Percentiles rank a stretch among this genome's conserved stretches.
phyloP scores from a whole-genome alignment of 192 early-diverging fungal genomes.

The Geranomyces michiganensis region DNA sequence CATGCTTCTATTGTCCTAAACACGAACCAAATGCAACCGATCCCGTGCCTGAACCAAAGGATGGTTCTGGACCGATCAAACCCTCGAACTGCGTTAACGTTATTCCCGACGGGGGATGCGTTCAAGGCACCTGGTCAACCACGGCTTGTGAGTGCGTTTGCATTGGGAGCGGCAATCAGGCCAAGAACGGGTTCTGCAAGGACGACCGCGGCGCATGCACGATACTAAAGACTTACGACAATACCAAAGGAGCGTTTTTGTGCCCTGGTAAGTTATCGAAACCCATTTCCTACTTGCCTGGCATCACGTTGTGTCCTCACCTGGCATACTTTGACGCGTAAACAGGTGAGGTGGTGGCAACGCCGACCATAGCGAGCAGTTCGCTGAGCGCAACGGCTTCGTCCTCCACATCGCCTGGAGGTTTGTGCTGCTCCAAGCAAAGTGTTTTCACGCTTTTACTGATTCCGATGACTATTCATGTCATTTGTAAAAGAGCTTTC shows the following conservation, averaged over 20 bases:
- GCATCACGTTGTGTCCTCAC: too few species aligned
- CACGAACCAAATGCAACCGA: constrained; percentile 1
- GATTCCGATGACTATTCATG: too few species aligned
- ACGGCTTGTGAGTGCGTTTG: constrained; percentile 6
- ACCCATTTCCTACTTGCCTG: too few species aligned
- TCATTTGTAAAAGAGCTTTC: too few species aligned
- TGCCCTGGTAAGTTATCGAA: constrained; percentile 40
- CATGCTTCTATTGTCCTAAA: constrained; percentile 39
- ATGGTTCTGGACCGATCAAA: neutral
- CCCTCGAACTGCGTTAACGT: constrained; percentile 3
- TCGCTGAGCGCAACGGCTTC: too few species aligned
- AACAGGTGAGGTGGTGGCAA: too few species aligned
- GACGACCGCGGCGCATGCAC: constrained; percentile 10
- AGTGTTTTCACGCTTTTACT: too few species aligned
- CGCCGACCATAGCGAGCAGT: too few species aligned
- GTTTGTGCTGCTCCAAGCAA: too few species aligned
- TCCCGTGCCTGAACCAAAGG: constrained; percentile 12
- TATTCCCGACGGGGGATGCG: constrained; percentile 3
- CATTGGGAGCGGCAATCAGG: neutral
- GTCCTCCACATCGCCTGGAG: too few species aligned
- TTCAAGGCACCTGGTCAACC: constrained; percentile 18
- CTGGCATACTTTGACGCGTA: too few species aligned
- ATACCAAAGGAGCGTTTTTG: constrained; percentile 38
- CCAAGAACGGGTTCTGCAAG: constrained; percentile 10
- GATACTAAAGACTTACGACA: constrained; percentile 12